phyloP scores from a whole-genome alignment of 768 basidiomycete genomes.

The Amanita molliuscula region DNA sequence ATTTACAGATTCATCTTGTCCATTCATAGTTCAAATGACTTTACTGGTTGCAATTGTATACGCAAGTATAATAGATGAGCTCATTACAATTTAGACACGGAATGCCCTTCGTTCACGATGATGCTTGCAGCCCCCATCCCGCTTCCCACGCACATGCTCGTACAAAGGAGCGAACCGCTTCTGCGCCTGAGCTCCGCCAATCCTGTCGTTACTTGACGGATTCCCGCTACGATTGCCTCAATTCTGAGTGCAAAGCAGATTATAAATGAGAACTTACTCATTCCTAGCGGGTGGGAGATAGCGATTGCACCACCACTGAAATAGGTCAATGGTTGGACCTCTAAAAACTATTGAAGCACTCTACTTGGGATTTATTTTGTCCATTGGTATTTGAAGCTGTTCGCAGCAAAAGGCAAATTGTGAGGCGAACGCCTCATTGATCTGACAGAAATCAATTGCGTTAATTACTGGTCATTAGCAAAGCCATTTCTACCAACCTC shows the following conservation, averaged over 20 bases:
- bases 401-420: conserved; percentile 92
- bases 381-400: conserved; percentile 61
- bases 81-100: not conserved
- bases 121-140: conserved; percentile 85
- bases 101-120: conserved; percentile 56
- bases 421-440: conserved; percentile 88
- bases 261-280: conserved; percentile 46
- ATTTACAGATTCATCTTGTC: not conserved
- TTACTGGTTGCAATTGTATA: not conserved
- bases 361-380: conserved; percentile 84
- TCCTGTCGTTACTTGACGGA: conserved; percentile 84
- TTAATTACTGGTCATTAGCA: not conserved
- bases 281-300: conserved; percentile 71
- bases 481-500: conserved; percentile 37
- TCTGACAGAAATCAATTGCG: conserved; percentile 27
- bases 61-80: not conserved
- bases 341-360: conserved; percentile 14
- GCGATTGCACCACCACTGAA: conserved; percentile 78
- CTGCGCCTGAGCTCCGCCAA: conserved; percentile 69
- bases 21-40: not conserved
- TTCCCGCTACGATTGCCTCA: conserved; percentile 46
- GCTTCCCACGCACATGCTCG: conserved; percentile 70
- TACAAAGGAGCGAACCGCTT: conserved; percentile 63
- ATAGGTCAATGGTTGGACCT: conserved; percentile 6
- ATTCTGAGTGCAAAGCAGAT: not conserved